Percentiles rank a stretch among this genome's conserved stretches.
These are phyloP conservation scores for Rhexocercosporidium sp. DNA, from an alignment of 2,329 filamentous ascomycete genomes.

Conservation along the genomic window DNA sequence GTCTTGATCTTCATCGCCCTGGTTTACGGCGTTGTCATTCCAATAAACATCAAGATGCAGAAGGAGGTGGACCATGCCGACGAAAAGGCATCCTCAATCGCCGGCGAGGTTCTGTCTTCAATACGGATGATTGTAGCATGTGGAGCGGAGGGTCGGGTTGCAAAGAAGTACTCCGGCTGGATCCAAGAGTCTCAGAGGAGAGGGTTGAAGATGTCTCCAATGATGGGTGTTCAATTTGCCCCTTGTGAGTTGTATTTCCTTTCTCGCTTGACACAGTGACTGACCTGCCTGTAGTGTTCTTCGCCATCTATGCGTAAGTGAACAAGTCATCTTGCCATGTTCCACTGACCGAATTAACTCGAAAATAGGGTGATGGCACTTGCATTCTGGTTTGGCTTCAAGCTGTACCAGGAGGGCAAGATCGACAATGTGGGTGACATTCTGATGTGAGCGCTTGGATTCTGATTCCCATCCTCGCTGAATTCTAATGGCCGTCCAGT, in stretches of 20 bases:
- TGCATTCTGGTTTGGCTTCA: constrained; percentile 67
- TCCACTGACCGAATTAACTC: constrained; percentile 16
- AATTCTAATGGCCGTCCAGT: background rate
- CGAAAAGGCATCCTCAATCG: constrained; percentile 61
- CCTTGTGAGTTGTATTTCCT: constrained; percentile 38
- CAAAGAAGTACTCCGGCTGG: constrained; percentile 58
- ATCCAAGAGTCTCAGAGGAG: constrained; percentile 58
- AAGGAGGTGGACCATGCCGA: constrained; percentile 54
- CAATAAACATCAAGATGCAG: constrained; percentile 60
- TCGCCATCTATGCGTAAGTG: constrained; percentile 39
- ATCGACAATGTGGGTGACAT: constrained; percentile 58
- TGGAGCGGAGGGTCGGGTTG: constrained; percentile 61
- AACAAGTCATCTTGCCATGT: background rate
- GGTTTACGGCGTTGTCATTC: constrained; percentile 54
- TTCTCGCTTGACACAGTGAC: background rate
- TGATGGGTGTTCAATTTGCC: constrained; percentile 58
- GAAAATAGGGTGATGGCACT: constrained; percentile 56
- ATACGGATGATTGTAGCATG: constrained; percentile 68
- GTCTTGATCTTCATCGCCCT: constrained; percentile 61
- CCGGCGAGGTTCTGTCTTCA: constrained; percentile 63
- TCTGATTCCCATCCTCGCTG: too few species aligned
- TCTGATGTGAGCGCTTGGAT: constrained; percentile 51
- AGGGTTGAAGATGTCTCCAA: constrained; percentile 54
- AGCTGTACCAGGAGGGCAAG: constrained; percentile 52
- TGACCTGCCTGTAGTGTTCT: constrained; percentile 42